phyloP scores from a whole-genome alignment of 2,329 filamentous ascomycete species.

The Aspergillus fumigatus region DNA sequence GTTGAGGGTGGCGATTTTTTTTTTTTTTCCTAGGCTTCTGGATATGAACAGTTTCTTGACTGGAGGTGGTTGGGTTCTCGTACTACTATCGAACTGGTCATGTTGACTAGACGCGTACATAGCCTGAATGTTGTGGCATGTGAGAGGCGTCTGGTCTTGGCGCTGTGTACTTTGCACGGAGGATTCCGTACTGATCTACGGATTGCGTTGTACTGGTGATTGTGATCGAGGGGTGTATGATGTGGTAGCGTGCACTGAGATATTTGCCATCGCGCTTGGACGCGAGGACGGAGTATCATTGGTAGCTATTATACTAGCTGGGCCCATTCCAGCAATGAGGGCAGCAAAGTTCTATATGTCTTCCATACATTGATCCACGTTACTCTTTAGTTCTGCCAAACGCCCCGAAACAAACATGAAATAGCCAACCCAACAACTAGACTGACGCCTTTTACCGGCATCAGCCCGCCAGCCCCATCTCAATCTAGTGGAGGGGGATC shows the following conservation, averaged over 20 bases:
- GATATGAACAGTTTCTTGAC: not conserved
- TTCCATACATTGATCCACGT: not conserved
- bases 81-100: not conserved
- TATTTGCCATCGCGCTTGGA: not conserved
- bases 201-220: too few species aligned
- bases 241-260: too few species aligned
- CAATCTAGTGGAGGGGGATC: slow-evolving; percentile 1
- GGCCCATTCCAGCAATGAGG: not conserved
- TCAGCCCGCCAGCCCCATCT: not conserved
- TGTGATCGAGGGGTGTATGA: too few species aligned
- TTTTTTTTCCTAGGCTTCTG: too few species aligned
- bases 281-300: not conserved
- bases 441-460: slow-evolving; percentile 3
- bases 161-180: not conserved
- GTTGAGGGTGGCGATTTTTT: not conserved
- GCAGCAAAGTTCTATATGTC: not conserved
- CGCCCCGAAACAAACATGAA: not conserved
- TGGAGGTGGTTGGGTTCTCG: not conserved
- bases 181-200: too few species aligned
- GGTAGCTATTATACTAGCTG: not conserved
- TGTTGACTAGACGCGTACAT: not conserved
- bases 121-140: too few species aligned
- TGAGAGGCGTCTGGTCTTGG: too few species aligned
- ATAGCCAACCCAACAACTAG: not conserved
- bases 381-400: not conserved